Evolutionary conservation across 2,329 filamentous ascomycete genomes (phyloP), one percentile per base, ranked within the genome.

Genomic region (Metarhizium humberi): DNA sequence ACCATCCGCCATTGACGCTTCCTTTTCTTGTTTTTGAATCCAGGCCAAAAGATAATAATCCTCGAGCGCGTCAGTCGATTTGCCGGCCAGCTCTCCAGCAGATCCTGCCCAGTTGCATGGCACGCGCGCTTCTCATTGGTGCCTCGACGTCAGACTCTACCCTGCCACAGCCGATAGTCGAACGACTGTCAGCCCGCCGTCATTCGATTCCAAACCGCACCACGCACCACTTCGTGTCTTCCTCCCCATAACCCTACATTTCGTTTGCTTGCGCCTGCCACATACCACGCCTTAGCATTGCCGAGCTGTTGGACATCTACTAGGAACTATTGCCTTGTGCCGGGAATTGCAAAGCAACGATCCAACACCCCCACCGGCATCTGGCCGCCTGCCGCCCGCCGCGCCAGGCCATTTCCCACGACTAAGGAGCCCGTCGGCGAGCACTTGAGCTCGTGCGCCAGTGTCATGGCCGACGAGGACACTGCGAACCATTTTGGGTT

Each of bases 401-500:
- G 49, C 34, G 47, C 47, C 11, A 34, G 32, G 40, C 32, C 13
- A 42, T 10, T n/a, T 29, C 1, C 50, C 13, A 51, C 36, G 50
- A 51, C 38, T 4, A 25, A 25, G 25, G 48, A 50, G 13, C 40
- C 47, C 48, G 45, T 48, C 45, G 38, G 55, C 49, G 25, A 40
- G 55, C 42, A 43, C 38, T 46, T 47, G 32, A 52, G 57, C 57
- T 42, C 38, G 34, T 30, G 43, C 36, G 32, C 54, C 64, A 61
- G 59, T 62, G 60, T 60, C 60, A 73, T 74, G 72, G 66, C 70
- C 56, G 69, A 73, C 65, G 68, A 72, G 62, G 72, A 73, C 61
- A 64, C 67, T 60, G 62, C 70, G 58, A 63, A 62, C 61, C 69
- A 69, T 65, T 77, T 71, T 62, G 73, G 73, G 65, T 70, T 77